A percentile compares a stretch with the other conserved stretches of the same genome.
These are phyloP conservation scores for Neoscytalidium dimidiatum DNA, from an alignment of 2,329 filamentous ascomycete genomes.

Conservation along the genomic window DNA sequence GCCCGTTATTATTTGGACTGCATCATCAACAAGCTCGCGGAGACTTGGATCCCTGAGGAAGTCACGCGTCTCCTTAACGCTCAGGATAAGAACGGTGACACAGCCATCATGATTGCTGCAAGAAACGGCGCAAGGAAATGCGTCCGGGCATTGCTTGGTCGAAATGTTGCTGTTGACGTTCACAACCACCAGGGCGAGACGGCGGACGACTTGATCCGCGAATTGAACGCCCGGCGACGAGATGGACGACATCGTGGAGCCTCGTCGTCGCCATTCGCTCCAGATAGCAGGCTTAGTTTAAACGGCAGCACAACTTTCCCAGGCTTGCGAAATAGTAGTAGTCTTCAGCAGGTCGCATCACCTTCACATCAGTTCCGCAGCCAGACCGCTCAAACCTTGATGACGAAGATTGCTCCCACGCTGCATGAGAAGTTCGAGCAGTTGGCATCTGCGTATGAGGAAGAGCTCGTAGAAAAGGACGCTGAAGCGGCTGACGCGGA, in stretches of 20 bases:
- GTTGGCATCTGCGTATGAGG: constrained; percentile 62
- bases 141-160: constrained; percentile 66
- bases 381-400: constrained; percentile 58
- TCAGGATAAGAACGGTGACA: constrained; percentile 86
- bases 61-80: constrained; percentile 78
- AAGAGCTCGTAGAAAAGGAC: constrained; percentile 74
- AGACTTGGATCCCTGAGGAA: constrained; percentile 72
- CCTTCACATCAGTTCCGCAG: constrained; percentile 37
- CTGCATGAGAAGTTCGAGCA: constrained; percentile 48
- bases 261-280: constrained; percentile 67
- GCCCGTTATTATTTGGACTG: constrained; percentile 93
- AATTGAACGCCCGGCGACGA: constrained; percentile 67
- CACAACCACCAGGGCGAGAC: constrained; percentile 79
- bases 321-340: constrained; percentile 1
- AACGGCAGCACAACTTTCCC: constrained; percentile 29
- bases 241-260: constrained; percentile 63
- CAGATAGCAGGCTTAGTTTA: constrained; percentile 27
- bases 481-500: constrained; percentile 49
- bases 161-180: constrained; percentile 81
- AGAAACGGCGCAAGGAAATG: constrained; percentile 82
- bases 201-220: constrained; percentile 80
- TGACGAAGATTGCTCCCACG: constrained; percentile 62
- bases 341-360: neutral
- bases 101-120: constrained; percentile 83
- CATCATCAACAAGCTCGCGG: constrained; percentile 82